Conservation (phyloP, 2,329 filamentous ascomycete species). For the Sphaceloma murrayae region DNA sequence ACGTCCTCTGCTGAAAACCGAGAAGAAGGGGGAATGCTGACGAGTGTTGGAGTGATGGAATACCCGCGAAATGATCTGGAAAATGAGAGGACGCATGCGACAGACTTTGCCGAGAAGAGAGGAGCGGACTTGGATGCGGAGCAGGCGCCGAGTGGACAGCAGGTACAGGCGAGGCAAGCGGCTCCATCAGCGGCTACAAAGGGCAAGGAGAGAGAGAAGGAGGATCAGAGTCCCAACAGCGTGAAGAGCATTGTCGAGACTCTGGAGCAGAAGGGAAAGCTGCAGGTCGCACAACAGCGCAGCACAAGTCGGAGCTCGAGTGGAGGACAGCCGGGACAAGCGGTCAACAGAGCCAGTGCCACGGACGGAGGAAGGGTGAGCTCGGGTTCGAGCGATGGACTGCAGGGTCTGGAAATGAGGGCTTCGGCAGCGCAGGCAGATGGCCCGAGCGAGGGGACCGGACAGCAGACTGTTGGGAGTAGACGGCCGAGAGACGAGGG, state of each 20-base stretch:
- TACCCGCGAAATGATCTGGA: background rate
- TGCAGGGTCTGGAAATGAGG: too few relatives aligned
- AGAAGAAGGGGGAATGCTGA: background rate
- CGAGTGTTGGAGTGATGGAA: background rate
- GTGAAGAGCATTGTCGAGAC: slow-evolving; percentile 14
- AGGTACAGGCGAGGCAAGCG: background rate
- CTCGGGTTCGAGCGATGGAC: background rate
- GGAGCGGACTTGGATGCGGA: too few relatives aligned
- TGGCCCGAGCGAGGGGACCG: too few relatives aligned
- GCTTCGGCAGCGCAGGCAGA: background rate
- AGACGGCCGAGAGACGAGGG: slow-evolving; percentile 1
- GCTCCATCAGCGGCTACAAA: background rate
- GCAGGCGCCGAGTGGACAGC: too few relatives aligned
- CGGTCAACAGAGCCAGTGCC: background rate
- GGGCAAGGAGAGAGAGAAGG: slow-evolving; percentile 10
- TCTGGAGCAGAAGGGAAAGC: slow-evolving; percentile 12
- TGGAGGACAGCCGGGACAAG: background rate
- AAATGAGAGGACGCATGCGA: too few relatives aligned
- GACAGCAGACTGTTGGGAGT: slow-evolving; percentile 7
- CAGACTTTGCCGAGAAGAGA: too few relatives aligned
- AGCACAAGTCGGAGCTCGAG: slow-evolving; percentile 1
- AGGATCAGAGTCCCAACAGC: slow-evolving; percentile 15
- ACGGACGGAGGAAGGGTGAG: background rate
- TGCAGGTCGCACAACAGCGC: slow-evolving; percentile 5
- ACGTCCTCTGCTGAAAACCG: background rate